These are phyloP conservation scores for Phytopythium boreale DNA, from an alignment of 352 stramenopile species.

Conservation along the genomic window DNA sequence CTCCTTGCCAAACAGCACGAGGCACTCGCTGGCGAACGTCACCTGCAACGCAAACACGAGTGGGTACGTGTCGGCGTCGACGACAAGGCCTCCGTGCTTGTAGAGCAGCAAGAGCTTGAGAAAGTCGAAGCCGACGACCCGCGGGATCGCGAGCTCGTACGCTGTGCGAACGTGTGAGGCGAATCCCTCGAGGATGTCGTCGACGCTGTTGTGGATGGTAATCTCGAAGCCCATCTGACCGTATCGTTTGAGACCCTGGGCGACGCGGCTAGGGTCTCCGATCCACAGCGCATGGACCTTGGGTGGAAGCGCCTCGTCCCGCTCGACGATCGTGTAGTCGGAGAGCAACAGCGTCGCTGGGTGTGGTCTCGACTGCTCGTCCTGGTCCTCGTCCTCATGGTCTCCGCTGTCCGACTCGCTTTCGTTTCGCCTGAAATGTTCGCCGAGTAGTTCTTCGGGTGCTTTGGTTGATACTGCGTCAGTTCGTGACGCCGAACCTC, in stretches of 20 bases:
- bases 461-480: background rate
- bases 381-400: background rate
- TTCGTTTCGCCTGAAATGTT: background rate
- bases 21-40: conserved; percentile 6
- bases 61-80: conserved; percentile 15
- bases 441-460: background rate
- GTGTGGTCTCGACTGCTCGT: background rate
- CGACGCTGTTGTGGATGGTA: conserved; percentile 7
- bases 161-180: conserved; percentile 2
- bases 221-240: conserved; percentile 11
- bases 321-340: background rate
- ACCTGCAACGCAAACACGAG: conserved; percentile 1
- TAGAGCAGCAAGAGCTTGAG: conserved; percentile 19
- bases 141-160: conserved; percentile 7
- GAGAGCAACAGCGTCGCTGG: background rate
- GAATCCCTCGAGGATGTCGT: conserved; percentile 14
- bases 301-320: background rate
- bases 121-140: conserved; percentile 12
- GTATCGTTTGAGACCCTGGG: conserved; percentile 2
- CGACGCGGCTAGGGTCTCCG: conserved; percentile 6
- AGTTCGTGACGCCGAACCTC: background rate
- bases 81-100: conserved; percentile 13
- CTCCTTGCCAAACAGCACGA: conserved; percentile 16
- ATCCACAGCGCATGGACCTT: conserved; percentile 15
- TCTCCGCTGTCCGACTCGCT: background rate